These are phyloP conservation scores for Endocalyx cinctus DNA, from an alignment of 2,329 filamentous ascomycete species.

Conservation along the genomic window DNA sequence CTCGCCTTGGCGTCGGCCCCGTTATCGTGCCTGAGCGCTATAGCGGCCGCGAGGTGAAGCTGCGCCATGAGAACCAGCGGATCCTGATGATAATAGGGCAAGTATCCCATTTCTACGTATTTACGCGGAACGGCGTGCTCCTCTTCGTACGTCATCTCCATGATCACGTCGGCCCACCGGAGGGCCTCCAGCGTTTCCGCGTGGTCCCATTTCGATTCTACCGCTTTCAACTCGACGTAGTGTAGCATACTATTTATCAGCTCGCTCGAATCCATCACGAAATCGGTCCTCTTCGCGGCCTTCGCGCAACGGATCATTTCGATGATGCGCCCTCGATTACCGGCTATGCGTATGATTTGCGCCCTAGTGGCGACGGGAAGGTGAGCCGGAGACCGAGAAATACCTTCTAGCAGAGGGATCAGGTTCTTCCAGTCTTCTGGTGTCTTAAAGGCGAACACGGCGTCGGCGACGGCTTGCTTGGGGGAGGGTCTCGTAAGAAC, in stretches of 20 bases:
- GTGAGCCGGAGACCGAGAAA: constrained; percentile 36
- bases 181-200: constrained; percentile 37
- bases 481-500: constrained; percentile 35
- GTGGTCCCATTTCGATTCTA: constrained; percentile 30
- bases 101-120: constrained; percentile 13
- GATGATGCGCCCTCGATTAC: constrained; percentile 35
- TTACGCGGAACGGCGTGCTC: constrained; percentile 28
- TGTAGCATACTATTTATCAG: constrained; percentile 35
- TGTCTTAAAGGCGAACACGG: constrained; percentile 42
- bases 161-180: constrained; percentile 40
- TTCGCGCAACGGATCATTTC: constrained; percentile 47
- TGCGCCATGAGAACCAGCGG: constrained; percentile 38
- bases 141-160: constrained; percentile 45
- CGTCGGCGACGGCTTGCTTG: constrained; percentile 31
- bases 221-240: constrained; percentile 38
- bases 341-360: constrained; percentile 38
- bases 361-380: constrained; percentile 29
- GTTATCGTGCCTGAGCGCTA: constrained; percentile 29
- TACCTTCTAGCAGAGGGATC: constrained; percentile 46
- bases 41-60: constrained; percentile 39
- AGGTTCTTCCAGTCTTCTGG: constrained; percentile 50
- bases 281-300: constrained; percentile 40
- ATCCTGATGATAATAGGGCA: constrained; percentile 35
- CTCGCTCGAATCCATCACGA: constrained; percentile 38
- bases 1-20: constrained; percentile 26